Base-by-base conservation (phyloP, 1,284 basidiomycete species). In the Leccinum fallax region DNA sequence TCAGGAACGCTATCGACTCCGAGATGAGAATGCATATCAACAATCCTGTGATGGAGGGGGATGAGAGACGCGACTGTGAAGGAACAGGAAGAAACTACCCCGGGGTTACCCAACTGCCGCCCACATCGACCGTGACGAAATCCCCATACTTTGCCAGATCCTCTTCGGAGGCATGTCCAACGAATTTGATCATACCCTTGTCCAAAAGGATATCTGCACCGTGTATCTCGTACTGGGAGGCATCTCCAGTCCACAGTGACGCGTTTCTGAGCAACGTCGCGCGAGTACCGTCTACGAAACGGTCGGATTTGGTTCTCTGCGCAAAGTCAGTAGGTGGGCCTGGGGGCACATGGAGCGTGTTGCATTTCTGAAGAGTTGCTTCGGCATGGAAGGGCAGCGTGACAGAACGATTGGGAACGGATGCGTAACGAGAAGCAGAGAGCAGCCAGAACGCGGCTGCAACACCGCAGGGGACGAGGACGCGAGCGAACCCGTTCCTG, bases 161-260 rank as follows among this genome's bases (percentile, higher is more conserved):
- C 26, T 72, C 68, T 26, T 78, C 71, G 43, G 76, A 68, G 13
- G 62, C 62, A 10, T 63, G 28, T 3, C 82, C 82, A 32, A 83
- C 67, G 9, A 74, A 75, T 59, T 77, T 79, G 55, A 84, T 77
- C 32, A 84, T 73, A 13, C 82, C 82, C 49, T 77, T 76, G 63
- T 84, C 79, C 46, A 85, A 67, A 19, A 81, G 65, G 36, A 84
- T 70, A 55, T 84, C 81, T 2, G 78, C 83, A 32, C 80, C 70
- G 4, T 85, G 70, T 38, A 89, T 76, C 70, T 89, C 83, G 16
- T 78, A 77, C 11, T 81, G 82, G 30, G 80, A 75, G 49, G 83
- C 63, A 54, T 80, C 79, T 13, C 89, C 89, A 0, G 88, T 91
- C 89, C 90, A 92, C 11, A 93, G 75, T 0, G 85, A 87, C 9